Evolutionary conservation across 176 grass and related monocot species (phyloP), one percentile per base, ranked within the genome.

Genomic region (Hsuehochloa calcarea): DNA sequence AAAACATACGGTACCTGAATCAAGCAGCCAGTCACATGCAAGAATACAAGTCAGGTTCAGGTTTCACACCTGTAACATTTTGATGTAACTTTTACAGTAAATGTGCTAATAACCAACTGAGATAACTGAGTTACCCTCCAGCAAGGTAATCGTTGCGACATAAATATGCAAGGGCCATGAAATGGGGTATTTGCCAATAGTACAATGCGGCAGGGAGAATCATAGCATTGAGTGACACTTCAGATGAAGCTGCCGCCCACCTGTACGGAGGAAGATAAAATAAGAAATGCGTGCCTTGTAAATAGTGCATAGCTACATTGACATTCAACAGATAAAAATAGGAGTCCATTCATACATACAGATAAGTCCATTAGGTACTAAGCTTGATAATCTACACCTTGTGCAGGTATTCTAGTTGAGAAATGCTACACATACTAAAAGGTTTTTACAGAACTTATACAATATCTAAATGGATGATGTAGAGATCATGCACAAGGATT

Each of bases 131-230:
- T 82, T 90, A 98, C 96, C 96, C 93, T 93, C 96, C 96, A 84
- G 93, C 89, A 80, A 98, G 87, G 69, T 98, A 98, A 84, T 98
- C 96, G 15, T 67, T 61, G 3, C 96, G 93, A 80, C 96, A 98
- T 67, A 98, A 81, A 78, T 98, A 98, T 3, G 96, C 96, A 45
- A 98, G 96, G 68, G 96, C 91, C 96, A 98, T 98, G 61, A 98
- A 98, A 83, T 98, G 96, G 11, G 96, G 96, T 88, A 98, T 85
- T 78, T 98, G 96, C 96, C 96, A 98, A 80, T 78, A 95, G 89
- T 95, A 98, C 81, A 98, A 68, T 72, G 93, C 89, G 34, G 93
- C 96, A 61, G 96, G 96, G 56, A 98, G 91, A 87, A 98, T 93
- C 89, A 90, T 90, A 84, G 96, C 80, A 87, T 93, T 92, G 55